Conservation (phyloP, 1,284 basidiomycete species). For the Boletus nobilissimus region DNA sequence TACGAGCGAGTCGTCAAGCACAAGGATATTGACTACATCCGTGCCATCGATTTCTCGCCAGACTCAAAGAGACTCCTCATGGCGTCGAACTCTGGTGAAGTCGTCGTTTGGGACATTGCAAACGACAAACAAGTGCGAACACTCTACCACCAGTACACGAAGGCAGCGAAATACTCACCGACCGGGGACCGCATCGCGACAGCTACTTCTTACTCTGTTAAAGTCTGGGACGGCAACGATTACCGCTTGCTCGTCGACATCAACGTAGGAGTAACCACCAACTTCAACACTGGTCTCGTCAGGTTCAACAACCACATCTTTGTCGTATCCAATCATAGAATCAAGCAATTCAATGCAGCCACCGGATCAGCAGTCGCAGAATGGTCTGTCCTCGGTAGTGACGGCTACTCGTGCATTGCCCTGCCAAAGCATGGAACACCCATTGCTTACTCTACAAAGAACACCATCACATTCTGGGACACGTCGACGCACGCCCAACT, state of each 20-base stretch:
- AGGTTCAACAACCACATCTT: no score
- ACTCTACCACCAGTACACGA: no score
- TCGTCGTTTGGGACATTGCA: neutral
- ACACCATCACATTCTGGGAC: neutral
- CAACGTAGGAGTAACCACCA: neutral
- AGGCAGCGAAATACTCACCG: no score
- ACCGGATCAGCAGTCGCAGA: no score
- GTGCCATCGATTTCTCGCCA: constrained; percentile 8
- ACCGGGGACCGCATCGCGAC: neutral
- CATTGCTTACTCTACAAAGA: neutral
- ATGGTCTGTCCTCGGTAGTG: no score
- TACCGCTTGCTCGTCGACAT: neutral
- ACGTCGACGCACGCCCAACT: neutral
- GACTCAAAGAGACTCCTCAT: neutral
- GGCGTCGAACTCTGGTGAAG: neutral
- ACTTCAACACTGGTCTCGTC: neutral
- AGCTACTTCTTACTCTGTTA: no score
- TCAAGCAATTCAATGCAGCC: neutral
- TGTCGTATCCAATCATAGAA: no score
- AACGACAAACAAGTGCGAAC: neutral
- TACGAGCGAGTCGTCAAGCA: neutral
- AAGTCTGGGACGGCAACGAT: neutral
- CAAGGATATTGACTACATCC: no score
- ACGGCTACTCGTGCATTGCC: neutral
- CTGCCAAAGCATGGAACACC: neutral